Base-by-base conservation (phyloP, 306 rosid genomes). In the Aeschynomene evenia region DNA sequence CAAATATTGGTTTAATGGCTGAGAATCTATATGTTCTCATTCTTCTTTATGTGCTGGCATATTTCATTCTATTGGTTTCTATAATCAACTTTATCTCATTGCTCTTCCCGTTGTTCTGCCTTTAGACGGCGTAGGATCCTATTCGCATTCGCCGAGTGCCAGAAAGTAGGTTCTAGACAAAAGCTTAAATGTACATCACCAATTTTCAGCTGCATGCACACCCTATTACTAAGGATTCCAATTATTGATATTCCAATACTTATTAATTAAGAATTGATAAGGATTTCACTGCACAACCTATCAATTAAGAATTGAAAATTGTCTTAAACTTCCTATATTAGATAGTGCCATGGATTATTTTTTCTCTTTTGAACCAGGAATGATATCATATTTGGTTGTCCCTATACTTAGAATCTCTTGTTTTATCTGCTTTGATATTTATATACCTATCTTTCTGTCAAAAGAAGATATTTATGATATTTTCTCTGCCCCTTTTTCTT, bases 361-460 rank as follows among this genome's bases (percentile, higher is more conserved):
- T 63, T 19, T 29, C 59, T n/a, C n/a, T n/a, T n/a, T 74, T 12
- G 55, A 19, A 34, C 22, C 12, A 12, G 70, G 53, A 40, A 53
- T 51, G 20, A 4, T 22, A 29, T 55, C 33, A 53, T 52, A 31
- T 34, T 76, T 21, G 55, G 39, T 46, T 72, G 56, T 79, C 40
- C 21, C 48, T 60, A 42, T 59, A 37, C 43, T 10, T 24, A 14
- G 63, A 22, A 4, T 28, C 10, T 45, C 22, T 9, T 69, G 60
- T 70, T 70, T 33, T 40, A 50, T 54, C 24, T 69, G 69, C 42
- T 66, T 48, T 76, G 69, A 43, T 66, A 59, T 40, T 80, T 12
- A 58, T 46, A 16, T 68, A 24, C 50, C 29, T 68, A 10, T 0
- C 50, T 37, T 37, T 37, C 12, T 37, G 3, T 37, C 0, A 3